Percentiles rank a stretch among this genome's conserved stretches.
phyloP scores from a whole-genome alignment of 192 early-diverging fungal species.

The Podila epigama region DNA sequence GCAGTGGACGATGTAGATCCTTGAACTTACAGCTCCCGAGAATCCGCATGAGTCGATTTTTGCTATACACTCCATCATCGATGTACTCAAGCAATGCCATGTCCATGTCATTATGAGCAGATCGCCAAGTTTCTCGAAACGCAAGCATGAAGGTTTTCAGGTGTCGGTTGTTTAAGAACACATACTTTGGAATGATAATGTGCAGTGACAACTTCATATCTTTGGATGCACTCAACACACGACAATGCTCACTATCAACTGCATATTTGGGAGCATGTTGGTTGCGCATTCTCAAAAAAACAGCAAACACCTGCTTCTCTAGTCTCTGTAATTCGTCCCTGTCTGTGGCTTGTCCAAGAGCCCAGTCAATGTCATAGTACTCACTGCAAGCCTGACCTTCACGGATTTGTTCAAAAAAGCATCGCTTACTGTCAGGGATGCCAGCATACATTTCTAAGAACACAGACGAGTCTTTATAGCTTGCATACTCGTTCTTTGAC shows the following conservation, averaged over 20 bases:
- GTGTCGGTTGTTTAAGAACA: constrained; percentile 18
- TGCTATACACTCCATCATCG: constrained; percentile 12
- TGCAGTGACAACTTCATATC: neutral
- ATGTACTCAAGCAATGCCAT: constrained; percentile 5
- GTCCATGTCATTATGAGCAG: neutral
- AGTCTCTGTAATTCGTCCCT: neutral
- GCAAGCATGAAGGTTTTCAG: constrained; percentile 5
- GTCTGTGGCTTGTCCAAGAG: too few species aligned
- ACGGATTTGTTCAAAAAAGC: constrained; percentile 3
- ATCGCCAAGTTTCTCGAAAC: neutral
- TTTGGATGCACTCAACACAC: constrained; percentile 7
- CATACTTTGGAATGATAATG: neutral
- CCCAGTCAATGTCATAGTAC: constrained; percentile 14
- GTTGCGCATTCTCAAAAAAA: neutral
- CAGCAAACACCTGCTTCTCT: constrained; percentile 1
- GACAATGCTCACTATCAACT: neutral
- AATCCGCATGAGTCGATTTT: constrained; percentile 14
- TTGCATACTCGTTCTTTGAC: too few species aligned
- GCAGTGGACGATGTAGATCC: neutral
- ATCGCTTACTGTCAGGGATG: neutral
- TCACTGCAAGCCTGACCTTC: neutral
- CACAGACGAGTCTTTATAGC: too few species aligned
- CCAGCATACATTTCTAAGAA: too few species aligned
- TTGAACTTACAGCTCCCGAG: constrained; percentile 17
- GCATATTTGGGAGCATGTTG: constrained; percentile 2